These are phyloP conservation scores for Moelleriella libera DNA, from an alignment of 2,329 filamentous ascomycete genomes.

Conservation along the genomic window DNA sequence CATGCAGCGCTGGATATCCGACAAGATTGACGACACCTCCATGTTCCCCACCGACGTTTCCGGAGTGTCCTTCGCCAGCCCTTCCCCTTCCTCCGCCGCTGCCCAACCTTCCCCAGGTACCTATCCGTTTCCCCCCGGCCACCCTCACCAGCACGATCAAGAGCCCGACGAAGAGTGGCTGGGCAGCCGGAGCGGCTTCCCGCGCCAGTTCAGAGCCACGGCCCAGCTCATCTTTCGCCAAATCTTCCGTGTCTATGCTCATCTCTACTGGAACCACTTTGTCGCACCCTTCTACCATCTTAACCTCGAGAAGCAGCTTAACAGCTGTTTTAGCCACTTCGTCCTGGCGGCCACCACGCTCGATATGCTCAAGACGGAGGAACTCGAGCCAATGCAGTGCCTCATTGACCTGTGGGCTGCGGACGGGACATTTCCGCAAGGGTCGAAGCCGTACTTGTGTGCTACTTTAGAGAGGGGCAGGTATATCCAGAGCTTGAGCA, in stretches of 20 bases:
- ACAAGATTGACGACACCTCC: conserved; percentile 71
- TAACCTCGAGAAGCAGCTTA: conserved; percentile 59
- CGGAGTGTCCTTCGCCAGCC: conserved; percentile 39
- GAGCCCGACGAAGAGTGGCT: conserved; percentile 49
- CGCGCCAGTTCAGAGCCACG: conserved; percentile 67
- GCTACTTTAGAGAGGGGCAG: conserved; percentile 23
- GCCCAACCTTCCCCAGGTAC: neutral
- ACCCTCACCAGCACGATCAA: conserved; percentile 18
- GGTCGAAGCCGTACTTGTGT: conserved; percentile 45
- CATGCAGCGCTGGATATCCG: conserved; percentile 87
- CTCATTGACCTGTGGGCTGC: conserved; percentile 78
- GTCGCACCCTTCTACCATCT: conserved; percentile 66
- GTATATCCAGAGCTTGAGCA: neutral
- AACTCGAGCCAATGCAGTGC: conserved; percentile 84
- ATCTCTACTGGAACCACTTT: conserved; percentile 92
- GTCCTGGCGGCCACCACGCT: conserved; percentile 62
- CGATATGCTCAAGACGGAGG: conserved; percentile 66
- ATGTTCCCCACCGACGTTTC: conserved; percentile 76
- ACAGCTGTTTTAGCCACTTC: conserved; percentile 73
- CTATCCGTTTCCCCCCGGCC: conserved; percentile 30
- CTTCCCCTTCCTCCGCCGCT: too few relatives aligned
- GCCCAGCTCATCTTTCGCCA: conserved; percentile 85
- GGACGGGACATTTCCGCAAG: conserved; percentile 66
- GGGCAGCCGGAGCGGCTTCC: conserved; percentile 79
- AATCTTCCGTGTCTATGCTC: conserved; percentile 92